Evolutionary conservation across 1,284 basidiomycete genomes (phyloP).

Genomic region (Cerioporus squamosus): DNA sequence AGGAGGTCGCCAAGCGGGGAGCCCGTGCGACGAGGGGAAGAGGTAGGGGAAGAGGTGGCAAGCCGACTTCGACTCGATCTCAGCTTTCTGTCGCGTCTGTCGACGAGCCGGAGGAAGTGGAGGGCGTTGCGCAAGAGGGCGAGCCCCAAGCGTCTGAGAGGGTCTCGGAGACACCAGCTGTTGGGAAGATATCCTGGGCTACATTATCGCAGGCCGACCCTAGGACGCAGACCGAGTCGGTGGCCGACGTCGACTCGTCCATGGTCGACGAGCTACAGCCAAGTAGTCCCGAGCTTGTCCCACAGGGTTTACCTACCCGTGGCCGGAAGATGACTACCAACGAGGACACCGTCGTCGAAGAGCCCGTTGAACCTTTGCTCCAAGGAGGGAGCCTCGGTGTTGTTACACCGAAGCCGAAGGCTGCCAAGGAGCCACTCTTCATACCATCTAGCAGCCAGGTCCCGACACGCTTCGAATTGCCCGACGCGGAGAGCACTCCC

Average conservation of each 20-base stretch:
- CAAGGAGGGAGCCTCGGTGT: neutral
- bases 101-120: constrained; percentile 1
- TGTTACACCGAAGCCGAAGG: constrained; percentile 11
- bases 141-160: neutral
- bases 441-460: constrained; percentile 36
- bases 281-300: constrained; percentile 32
- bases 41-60: constrained; percentile 6
- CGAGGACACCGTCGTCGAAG: neutral
- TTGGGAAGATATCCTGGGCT: constrained; percentile 29
- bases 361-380: neutral
- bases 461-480: constrained; percentile 22
- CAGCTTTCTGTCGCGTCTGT: neutral
- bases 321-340: neutral
- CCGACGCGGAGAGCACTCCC: constrained; percentile 13
- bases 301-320: neutral
- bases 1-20: constrained; percentile 6
- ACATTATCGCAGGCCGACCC: constrained; percentile 16
- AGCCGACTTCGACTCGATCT: constrained; percentile 13
- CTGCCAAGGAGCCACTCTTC: constrained; percentile 30
- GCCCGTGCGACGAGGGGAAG: constrained; percentile 1
- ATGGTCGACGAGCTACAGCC: constrained; percentile 44
- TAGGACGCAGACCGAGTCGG: constrained; percentile 17
- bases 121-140: neutral
- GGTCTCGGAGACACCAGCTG: constrained; percentile 5
- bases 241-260: constrained; percentile 27